Percentiles rank a stretch among this genome's conserved stretches.
Conservation (phyloP, 768 basidiomycete genomes). For the Cubamyces lactineus region DNA sequence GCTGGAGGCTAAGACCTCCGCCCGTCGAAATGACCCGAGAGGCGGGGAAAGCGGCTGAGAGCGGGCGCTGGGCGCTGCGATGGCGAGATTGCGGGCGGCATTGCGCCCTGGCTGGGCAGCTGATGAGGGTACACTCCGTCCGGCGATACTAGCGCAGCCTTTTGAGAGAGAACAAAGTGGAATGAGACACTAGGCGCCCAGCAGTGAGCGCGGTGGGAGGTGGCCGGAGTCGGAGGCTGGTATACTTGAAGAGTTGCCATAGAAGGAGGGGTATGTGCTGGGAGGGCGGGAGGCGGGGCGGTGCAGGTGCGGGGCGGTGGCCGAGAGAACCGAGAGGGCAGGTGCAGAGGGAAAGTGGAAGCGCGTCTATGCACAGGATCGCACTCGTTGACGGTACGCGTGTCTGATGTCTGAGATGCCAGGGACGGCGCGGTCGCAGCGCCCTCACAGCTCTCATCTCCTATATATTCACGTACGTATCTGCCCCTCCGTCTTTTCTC, state of each 20-base stretch:
- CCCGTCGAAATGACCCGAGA: too few species aligned
- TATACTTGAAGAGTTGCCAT: neutral
- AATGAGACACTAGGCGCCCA: too few species aligned
- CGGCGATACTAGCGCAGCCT: too few species aligned
- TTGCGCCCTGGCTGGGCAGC: too few species aligned
- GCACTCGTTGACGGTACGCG: neutral
- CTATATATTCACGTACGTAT: conserved; percentile 13
- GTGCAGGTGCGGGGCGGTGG: conserved; percentile 11
- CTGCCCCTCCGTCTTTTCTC: neutral
- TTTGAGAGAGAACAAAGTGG: too few species aligned
- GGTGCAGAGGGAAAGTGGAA: neutral
- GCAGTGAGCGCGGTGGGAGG: neutral
- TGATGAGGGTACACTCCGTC: too few species aligned
- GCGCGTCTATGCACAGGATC: conserved; percentile 11
- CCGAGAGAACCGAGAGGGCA: conserved; percentile 18
- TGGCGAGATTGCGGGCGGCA: too few species aligned
- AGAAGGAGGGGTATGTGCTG: neutral
- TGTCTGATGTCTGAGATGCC: conserved; percentile 13
- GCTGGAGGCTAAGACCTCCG: too few species aligned
- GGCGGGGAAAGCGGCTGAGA: too few species aligned
- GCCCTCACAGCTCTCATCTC: conserved; percentile 7
- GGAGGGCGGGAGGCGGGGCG: neutral
- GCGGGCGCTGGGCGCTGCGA: too few species aligned
- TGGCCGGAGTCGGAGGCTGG: neutral
- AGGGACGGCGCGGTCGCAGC: conserved; percentile 6